Base-by-base conservation (phyloP, 106 monocot genomes). In the Phalaenopsis equestris region DNA sequence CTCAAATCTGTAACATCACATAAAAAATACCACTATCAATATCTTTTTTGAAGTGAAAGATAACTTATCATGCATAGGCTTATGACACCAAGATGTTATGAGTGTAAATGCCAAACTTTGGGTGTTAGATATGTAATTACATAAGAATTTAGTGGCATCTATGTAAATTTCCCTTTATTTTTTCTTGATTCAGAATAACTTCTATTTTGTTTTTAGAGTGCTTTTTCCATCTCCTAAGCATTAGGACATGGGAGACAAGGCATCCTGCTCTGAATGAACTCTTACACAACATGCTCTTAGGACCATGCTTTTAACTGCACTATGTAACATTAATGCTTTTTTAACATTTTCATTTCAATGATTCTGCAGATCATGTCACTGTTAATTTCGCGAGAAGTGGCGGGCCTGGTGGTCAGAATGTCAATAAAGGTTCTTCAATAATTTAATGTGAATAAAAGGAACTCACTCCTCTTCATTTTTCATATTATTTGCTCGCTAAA, bases 321-420 rank as follows among this genome's bases (percentile, higher is more conserved):
- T 76, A 41, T 38, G 38, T 38, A 39, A 39, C 41, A 16, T 30
- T 72, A 8, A 41, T 24, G 6, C 43, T 36, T 73, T 45, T 45
- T n/a, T 74, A 8, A 74, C 74, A 42, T 74, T 18, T 42, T 74
- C 70, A 49, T 48, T n/a, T 76, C 48, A 49, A 10, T 70, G 74
- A n/a, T 84, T 79, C 36, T 86, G 74, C 88, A 97, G 96, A 94
- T 56, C 92, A 90, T 87, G 96, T 97, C 65, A 89, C 90, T 77
- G 87, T 97, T 85, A 92, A 80, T 77, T 97, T 85, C 90, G 92
- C 96, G 73, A 92, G 96, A 94, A 97, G 96, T 84, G 94, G 96
- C 10, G 96, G 96, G 9, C 92, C 96, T 61, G 96, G 96, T 79
- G 96, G 96, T 82, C 96, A 97, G 79, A 97, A 97, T 89, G 96